Evolutionary conservation across 1,139 yeast species (phyloP).

Genomic region (Hyphopichia buzzinii): DNA sequence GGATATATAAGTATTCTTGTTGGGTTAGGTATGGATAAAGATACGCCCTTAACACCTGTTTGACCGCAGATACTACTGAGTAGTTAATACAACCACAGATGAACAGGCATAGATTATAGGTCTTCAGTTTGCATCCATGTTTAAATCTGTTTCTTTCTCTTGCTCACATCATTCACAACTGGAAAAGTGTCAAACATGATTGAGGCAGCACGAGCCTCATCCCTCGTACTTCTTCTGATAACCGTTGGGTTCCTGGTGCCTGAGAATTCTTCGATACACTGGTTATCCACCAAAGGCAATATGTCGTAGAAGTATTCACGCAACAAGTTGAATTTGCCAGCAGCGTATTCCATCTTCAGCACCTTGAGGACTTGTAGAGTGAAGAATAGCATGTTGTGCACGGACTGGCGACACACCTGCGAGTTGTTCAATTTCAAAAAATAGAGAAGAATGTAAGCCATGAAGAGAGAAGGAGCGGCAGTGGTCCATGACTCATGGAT

Average conservation of each 20-base stretch:
- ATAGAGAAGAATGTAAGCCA: conserved; percentile 37
- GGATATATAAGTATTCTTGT: too few relatives aligned
- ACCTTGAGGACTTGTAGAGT: background rate
- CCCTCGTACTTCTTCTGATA: background rate
- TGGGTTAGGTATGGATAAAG: too few relatives aligned
- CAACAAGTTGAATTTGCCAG: background rate
- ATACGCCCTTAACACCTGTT: too few relatives aligned
- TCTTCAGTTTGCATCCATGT: too few relatives aligned
- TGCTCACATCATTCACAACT: conserved; percentile 22
- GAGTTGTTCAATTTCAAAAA: conserved; percentile 44
- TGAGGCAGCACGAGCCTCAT: conserved; percentile 20
- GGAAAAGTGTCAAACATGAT: conserved; percentile 28
- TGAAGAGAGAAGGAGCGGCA: conserved; percentile 23
- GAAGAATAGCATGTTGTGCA: conserved; percentile 10
- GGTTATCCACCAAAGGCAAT: background rate
- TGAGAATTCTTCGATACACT: background rate
- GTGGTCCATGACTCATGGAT: conserved; percentile 22
- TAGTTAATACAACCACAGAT: too few relatives aligned
- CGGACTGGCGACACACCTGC: conserved; percentile 33
- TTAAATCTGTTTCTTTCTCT: too few relatives aligned
- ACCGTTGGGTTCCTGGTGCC: background rate
- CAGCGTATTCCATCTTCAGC: background rate
- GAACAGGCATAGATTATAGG: too few relatives aligned
- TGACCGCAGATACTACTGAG: too few relatives aligned
- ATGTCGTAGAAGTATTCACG: background rate